Base-by-base conservation (phyloP, 495 filamentous ascomycete species). In the Neohortaea acidophila region DNA sequence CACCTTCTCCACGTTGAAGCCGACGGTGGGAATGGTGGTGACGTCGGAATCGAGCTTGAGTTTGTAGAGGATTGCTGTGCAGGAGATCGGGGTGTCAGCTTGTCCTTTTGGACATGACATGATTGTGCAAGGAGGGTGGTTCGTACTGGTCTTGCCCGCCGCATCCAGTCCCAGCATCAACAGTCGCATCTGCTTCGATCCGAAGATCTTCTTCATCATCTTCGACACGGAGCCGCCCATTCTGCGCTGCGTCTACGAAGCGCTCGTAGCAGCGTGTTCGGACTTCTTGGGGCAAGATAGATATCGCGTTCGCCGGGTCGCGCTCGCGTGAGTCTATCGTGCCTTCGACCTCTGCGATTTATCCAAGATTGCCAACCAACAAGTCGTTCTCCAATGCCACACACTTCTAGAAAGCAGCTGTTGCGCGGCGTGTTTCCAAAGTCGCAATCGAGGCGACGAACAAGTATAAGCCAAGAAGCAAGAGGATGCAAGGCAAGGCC, bases 1-100 rank as follows among this genome's bases (percentile, higher is more conserved):
- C 41, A 97, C 84, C n/a, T 83, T 92, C 67, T 97, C 89, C 55
- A 97, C 89, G 66, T 97, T 97, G 69, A 97, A 97, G 39, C 89
- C 91, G 51, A 96, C 89, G 21, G 89, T 96, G 19, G 89, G 89
- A 50, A 99, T 96, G n/a, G 91, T 96, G 33, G 91, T 96, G 50
- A 99, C 85, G 49, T 91, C 81, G 60, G 93, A 85, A 58, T 92
- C 84, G 46, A 96, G 75, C 70, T 96, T 96, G 57, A 97, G 73
- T 69, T 94, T 94, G 72, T 97, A 97, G n/a, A 97, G 77, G 56
- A 97, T 97, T 24, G 89, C 76, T 81, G 48, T 19, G 33, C 24
- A 14, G 23, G n/a, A 20, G 21, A 17, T 23, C 5, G 8, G 38
- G 31, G 2, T 31, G 40, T 55, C 23, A 49, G 41, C 24, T 27